A percentile compares a stretch with the other conserved stretches of the same genome.
Conservation (phyloP, 257 asterid species). For the Rehmannia glutinosa region DNA sequence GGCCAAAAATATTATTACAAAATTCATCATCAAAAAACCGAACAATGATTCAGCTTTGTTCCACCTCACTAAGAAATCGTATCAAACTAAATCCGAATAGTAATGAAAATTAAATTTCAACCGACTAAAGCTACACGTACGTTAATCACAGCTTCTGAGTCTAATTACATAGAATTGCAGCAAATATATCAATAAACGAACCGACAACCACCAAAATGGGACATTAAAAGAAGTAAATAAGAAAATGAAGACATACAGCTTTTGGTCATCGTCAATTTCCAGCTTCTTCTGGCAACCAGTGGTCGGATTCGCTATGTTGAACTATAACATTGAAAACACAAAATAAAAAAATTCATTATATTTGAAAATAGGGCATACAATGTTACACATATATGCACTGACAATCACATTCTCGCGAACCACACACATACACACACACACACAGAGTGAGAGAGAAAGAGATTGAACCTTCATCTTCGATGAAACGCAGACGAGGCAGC, state of each 20-base stretch:
- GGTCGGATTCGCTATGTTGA: conserved; percentile 48
- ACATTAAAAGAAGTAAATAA: not conserved
- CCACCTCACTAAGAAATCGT: too few relatives aligned
- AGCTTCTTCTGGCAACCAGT: conserved; percentile 59
- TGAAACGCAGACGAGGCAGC: conserved; percentile 23
- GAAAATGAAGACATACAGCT: conserved; percentile 29
- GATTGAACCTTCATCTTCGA: conserved; percentile 35
- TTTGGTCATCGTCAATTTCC: conserved; percentile 48
- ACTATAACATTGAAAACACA: conserved; percentile 15
- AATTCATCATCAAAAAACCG: too few relatives aligned
- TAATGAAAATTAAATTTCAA: not conserved
- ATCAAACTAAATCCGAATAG: too few relatives aligned
- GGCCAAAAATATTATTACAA: too few relatives aligned
- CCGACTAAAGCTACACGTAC: not conserved
- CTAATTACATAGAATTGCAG: not conserved
- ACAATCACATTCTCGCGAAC: too few relatives aligned
- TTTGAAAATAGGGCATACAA: not conserved
- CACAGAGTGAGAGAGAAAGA: not conserved
- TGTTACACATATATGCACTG: not conserved
- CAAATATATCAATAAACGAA: not conserved
- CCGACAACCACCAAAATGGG: not conserved
- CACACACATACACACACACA: not conserved
- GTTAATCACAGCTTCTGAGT: not conserved
- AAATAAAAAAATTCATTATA: not conserved
- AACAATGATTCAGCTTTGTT: too few relatives aligned